Evolutionary conservation across 2,329 filamentous ascomycete genomes (phyloP).

Genomic region (Thelonectria discophora): DNA sequence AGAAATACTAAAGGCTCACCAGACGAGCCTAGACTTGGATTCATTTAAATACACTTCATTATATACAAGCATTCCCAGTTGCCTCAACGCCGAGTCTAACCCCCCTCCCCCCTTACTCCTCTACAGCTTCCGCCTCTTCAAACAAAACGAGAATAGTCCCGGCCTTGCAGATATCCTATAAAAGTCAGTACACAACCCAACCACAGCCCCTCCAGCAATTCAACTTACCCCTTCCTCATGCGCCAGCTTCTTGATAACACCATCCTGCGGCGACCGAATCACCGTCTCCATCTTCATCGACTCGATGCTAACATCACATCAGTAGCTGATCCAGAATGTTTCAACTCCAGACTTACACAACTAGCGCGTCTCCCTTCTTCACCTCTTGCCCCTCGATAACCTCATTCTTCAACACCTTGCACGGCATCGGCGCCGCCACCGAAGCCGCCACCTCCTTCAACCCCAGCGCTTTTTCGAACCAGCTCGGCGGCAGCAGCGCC

Average conservation of each 20-base stretch:
- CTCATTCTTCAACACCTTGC: constrained; percentile 92
- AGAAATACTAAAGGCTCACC: constrained; percentile 2
- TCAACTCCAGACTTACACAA: constrained; percentile 68
- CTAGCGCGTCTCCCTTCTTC: constrained; percentile 84
- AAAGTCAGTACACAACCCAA: not conserved
- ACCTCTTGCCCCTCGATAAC: constrained; percentile 84
- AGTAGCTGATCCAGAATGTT: constrained; percentile 42
- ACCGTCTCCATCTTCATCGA: constrained; percentile 94
- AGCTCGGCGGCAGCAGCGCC: constrained; percentile 69
- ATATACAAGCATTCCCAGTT: constrained; percentile 26
- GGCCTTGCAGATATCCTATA: constrained; percentile 78
- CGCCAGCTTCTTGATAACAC: constrained; percentile 75
- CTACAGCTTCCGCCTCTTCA: constrained; percentile 58
- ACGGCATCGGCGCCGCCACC: constrained; percentile 94
- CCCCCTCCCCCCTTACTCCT: constrained; percentile 38
- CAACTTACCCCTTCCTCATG: constrained; percentile 76
- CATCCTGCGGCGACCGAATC: constrained; percentile 78
- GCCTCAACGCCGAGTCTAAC: constrained; percentile 26
- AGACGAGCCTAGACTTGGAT: constrained; percentile 12
- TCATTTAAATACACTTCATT: constrained; percentile 25
- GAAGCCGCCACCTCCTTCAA: constrained; percentile 82
- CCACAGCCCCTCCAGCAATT: not conserved
- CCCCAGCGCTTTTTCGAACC: constrained; percentile 89
- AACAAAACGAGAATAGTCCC: constrained; percentile 80
- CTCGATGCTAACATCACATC: constrained; percentile 66